These are phyloP conservation scores for Eucalyptus lansdowneana DNA, from an alignment of 345 rosid species.

Conservation along the genomic window DNA sequence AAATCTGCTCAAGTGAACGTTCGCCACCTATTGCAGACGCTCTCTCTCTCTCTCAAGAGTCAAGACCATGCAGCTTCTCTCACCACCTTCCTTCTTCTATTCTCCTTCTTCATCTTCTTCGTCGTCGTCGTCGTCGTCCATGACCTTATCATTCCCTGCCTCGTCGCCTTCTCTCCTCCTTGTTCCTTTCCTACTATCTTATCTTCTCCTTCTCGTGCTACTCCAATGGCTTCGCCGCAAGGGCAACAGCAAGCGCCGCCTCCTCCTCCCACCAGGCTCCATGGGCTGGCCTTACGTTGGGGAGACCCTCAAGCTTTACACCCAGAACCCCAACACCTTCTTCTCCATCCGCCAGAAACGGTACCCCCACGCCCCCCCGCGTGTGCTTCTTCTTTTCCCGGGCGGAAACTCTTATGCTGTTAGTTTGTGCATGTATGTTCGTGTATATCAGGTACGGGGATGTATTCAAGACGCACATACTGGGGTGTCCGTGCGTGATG, in stretches of 20 bases:
- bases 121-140: neutral
- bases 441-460: constrained; percentile 48
- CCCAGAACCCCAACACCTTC: constrained; percentile 77
- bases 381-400: neutral
- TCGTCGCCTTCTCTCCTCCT: neutral
- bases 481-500: constrained; percentile 98
- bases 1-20: neutral
- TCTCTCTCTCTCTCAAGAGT: neutral
- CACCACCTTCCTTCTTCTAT: neutral
- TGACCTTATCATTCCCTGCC: neutral
- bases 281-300: constrained; percentile 98
- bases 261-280: constrained; percentile 78
- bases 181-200: neutral
- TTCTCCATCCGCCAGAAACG: constrained; percentile 63
- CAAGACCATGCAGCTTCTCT: neutral
- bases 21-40: neutral
- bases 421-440: neutral
- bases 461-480: constrained; percentile 77
- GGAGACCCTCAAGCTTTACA: constrained; percentile 77
- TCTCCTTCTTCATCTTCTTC: neutral
- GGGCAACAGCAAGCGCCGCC: constrained; percentile 10
- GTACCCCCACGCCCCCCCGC: neutral
- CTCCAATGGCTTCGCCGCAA: constrained; percentile 25
- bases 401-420: neutral
- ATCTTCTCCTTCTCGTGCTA: neutral